A percentile compares a stretch with the other conserved stretches of the same genome.
Evolutionary conservation across 176 grass and related monocot genomes (phyloP).

Genomic region (Ananas comosus): DNA sequence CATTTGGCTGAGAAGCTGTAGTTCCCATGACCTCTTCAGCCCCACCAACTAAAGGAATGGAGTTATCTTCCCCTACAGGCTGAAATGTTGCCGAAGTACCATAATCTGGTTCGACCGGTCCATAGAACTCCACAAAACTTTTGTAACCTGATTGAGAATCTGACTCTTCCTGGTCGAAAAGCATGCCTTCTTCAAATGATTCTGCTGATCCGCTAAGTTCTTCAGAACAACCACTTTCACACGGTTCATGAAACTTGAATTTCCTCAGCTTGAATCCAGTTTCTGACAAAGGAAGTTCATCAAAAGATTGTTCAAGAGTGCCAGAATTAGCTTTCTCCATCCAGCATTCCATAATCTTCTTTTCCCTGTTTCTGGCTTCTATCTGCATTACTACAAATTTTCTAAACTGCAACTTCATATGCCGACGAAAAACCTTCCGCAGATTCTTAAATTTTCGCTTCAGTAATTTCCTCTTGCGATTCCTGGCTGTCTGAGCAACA

Average conservation of each 20-base stretch:
- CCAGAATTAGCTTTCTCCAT: constrained; percentile 56
- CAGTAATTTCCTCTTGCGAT: constrained; percentile 27
- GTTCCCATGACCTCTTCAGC: constrained; percentile 20
- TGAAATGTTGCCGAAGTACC: background rate
- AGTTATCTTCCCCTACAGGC: background rate
- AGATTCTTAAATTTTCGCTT: constrained; percentile 33
- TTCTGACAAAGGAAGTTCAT: constrained; percentile 30
- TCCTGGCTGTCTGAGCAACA: constrained; percentile 23
- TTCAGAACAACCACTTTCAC: constrained; percentile 16
- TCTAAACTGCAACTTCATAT: constrained; percentile 34
- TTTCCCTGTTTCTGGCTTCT: constrained; percentile 59
- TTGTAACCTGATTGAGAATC: constrained; percentile 21
- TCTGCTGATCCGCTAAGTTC: constrained; percentile 19
- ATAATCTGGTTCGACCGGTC: constrained; percentile 9
- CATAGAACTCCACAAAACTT: constrained; percentile 1
- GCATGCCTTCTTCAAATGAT: constrained; percentile 19
- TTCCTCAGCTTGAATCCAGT: constrained; percentile 35
- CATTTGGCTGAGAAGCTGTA: constrained; percentile 12
- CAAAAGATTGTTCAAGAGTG: constrained; percentile 49
- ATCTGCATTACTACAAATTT: constrained; percentile 39
- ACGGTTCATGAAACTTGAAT: constrained; percentile 17
- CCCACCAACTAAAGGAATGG: constrained; percentile 7
- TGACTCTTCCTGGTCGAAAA: constrained; percentile 14
- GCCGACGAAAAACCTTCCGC: constrained; percentile 23
- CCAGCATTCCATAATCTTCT: constrained; percentile 36